phyloP scores from a whole-genome alignment of 2,329 filamentous ascomycete species.

The Cladosporium sphaerospermum region DNA sequence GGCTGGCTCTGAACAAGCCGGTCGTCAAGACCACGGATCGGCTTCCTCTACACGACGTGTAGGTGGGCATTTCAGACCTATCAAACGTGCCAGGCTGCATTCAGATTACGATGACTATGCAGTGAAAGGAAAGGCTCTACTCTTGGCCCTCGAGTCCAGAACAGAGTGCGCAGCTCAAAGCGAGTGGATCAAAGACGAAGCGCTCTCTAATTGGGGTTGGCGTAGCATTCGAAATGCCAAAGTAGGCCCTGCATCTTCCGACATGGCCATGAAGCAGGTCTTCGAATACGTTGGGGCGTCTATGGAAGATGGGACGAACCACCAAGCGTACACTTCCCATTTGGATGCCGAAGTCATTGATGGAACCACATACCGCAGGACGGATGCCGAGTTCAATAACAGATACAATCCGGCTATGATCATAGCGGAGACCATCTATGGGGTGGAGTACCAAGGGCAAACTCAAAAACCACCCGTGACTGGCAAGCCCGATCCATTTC shows the following conservation, averaged over 20 bases:
- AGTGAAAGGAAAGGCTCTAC: neutral
- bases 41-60: too few relatives aligned
- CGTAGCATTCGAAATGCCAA: neutral
- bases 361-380: constrained; percentile 2
- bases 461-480: constrained; percentile 10
- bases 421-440: neutral
- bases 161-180: neutral
- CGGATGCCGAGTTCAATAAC: constrained; percentile 7
- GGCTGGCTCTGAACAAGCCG: neutral
- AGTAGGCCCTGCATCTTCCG: neutral
- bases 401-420: constrained; percentile 8
- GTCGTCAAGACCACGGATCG: neutral
- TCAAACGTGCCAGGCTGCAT: too few relatives aligned
- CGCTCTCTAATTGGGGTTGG: constrained; percentile 7
- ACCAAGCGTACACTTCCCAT: neutral
- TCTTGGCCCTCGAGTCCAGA: neutral
- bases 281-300: constrained; percentile 7
- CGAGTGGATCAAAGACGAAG: constrained; percentile 1
- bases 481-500: constrained; percentile 6
- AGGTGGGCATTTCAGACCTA: too few relatives aligned
- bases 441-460: constrained; percentile 4
- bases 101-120: neutral
- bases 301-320: neutral
- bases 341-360: neutral
- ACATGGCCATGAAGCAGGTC: neutral